Evolutionary conservation across 495 filamentous ascomycete species (phyloP).

Genomic region (Neurospora hispaniola): DNA sequence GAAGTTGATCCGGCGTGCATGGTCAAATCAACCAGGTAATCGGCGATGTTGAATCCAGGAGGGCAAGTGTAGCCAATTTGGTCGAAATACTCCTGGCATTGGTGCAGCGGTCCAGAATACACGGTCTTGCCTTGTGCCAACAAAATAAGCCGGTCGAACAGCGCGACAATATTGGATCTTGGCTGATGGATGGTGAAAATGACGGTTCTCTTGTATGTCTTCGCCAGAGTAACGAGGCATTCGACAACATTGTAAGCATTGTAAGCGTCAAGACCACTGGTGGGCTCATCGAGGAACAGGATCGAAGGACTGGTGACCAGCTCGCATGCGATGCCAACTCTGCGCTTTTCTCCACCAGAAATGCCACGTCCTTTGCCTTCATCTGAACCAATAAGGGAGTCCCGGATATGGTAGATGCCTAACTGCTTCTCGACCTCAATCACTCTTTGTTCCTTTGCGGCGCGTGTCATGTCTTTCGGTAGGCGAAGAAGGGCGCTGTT

Average conservation of each 20-base stretch:
- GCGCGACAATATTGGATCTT: constrained; percentile 98
- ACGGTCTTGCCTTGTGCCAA: constrained; percentile 83
- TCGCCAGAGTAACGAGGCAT: constrained; percentile 87
- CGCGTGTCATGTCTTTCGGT: constrained; percentile 77
- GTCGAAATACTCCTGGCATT: constrained; percentile 89
- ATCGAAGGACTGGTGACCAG: constrained; percentile 96
- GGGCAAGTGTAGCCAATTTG: constrained; percentile 83
- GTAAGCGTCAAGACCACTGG: constrained; percentile 87
- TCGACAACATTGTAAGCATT: constrained; percentile 98
- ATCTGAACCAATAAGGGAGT: constrained; percentile 95
- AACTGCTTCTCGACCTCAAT: constrained; percentile 91
- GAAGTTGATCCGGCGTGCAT: constrained; percentile 64
- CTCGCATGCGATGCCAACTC: constrained; percentile 95
- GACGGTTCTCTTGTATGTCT: constrained; percentile 90
- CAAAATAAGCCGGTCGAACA: constrained; percentile 88
- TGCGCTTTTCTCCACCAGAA: constrained; percentile 90
- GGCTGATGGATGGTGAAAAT: constrained; percentile 99
- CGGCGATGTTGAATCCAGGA: constrained; percentile 96
- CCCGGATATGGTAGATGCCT: constrained; percentile 81
- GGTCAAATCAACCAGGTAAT: constrained; percentile 92
- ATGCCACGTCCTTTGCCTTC: constrained; percentile 91
- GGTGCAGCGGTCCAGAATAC: constrained; percentile 82
- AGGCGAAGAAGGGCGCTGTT: constrained; percentile 86
- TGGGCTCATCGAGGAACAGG: constrained; percentile 93
- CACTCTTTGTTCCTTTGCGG: constrained; percentile 79